These are phyloP conservation scores for Dactylellina haptotyla DNA, from an alignment of 2,329 filamentous ascomycete species.

Conservation along the genomic window DNA sequence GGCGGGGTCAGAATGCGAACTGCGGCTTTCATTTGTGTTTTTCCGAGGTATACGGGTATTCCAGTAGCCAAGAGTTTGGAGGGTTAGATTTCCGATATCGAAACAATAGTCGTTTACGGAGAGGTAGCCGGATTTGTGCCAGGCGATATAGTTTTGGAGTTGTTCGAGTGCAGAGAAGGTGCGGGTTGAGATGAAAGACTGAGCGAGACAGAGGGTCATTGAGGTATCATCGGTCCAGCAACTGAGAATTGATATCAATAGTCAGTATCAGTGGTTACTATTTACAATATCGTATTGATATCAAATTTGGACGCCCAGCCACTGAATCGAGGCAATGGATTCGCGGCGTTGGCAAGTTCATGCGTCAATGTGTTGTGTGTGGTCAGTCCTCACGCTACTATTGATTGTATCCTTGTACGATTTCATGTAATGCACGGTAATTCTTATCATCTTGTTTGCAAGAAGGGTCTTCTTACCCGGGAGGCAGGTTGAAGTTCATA, in stretches of 20 bases:
- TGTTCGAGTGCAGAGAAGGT: constrained; percentile 59
- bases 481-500: constrained; percentile 60
- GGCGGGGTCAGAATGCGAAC: no score
- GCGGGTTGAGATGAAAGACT: constrained; percentile 60
- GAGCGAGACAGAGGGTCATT: constrained; percentile 63
- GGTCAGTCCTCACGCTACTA: no score
- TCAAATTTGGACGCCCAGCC: no score
- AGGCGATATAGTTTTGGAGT: constrained; percentile 61
- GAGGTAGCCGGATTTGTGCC: constrained; percentile 61
- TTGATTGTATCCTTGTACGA: not conserved
- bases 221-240: constrained; percentile 64
- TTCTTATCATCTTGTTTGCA: not conserved
- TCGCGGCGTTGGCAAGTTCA: no score
- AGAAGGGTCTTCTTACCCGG: constrained; percentile 58
- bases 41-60: constrained; percentile 5
- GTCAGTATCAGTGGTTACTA: not conserved
- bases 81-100: constrained; percentile 62
- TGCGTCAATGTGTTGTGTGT: not conserved
- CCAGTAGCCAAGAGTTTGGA: constrained; percentile 60
- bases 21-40: no score
- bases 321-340: not conserved
- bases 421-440: not conserved
- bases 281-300: not conserved
- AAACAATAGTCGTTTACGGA: constrained; percentile 60
- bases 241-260: constrained; percentile 6